phyloP scores from a whole-genome alignment of 2,329 filamentous ascomycete genomes.

The Chaetomiaceae sp. region DNA sequence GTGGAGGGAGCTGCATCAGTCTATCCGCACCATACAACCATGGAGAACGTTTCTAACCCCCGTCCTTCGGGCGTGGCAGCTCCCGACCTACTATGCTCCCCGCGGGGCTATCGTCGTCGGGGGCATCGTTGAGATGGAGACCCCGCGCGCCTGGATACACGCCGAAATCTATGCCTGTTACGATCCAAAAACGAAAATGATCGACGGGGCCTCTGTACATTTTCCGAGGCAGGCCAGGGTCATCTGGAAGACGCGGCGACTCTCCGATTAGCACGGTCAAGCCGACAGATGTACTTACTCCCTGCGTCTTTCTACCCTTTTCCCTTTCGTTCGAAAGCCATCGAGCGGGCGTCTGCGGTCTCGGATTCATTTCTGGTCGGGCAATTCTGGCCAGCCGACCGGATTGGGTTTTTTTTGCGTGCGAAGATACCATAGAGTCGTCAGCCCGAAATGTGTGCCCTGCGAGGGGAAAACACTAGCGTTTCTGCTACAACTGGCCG shows the following conservation, averaged over 20 bases:
- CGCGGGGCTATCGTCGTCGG: conserved; percentile 47
- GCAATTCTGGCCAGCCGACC: neutral
- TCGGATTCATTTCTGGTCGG: neutral
- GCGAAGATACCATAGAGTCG: neutral
- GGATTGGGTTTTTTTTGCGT: neutral
- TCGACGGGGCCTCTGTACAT: no score
- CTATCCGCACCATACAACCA: conserved; percentile 32
- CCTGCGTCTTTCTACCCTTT: neutral
- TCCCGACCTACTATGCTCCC: conserved; percentile 37
- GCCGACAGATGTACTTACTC: neutral
- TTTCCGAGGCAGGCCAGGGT: no score
- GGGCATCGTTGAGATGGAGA: conserved; percentile 49
- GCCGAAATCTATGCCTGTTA: conserved; percentile 50
- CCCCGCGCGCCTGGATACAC: conserved; percentile 40
- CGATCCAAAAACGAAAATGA: conserved; percentile 46
- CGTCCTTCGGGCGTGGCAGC: conserved; percentile 42
- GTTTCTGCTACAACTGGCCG: no score
- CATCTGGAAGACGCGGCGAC: no score
- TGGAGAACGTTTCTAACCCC: conserved; percentile 32
- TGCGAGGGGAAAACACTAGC: no score
- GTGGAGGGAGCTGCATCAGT: conserved; percentile 23
- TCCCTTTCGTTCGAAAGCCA: neutral
- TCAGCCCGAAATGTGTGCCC: no score
- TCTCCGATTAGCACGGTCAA: neutral
- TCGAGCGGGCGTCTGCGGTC: conserved; percentile 3